A percentile compares a stretch with the other conserved stretches of the same genome.
These are phyloP conservation scores for Akanthomyces muscarius DNA, from an alignment of 2,329 filamentous ascomycete species.

Conservation along the genomic window DNA sequence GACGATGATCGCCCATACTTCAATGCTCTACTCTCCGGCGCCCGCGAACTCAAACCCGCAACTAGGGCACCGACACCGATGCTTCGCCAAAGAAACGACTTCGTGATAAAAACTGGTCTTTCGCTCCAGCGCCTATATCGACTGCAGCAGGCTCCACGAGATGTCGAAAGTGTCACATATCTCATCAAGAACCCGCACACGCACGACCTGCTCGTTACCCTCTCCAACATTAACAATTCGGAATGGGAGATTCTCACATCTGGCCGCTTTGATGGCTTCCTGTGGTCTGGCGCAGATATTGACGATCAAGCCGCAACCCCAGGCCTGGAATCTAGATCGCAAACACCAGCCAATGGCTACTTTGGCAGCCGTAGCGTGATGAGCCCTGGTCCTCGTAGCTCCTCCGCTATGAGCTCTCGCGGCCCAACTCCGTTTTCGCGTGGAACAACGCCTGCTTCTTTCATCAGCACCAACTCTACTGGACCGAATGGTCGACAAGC, in stretches of 20 bases:
- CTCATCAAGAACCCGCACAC: constrained; percentile 77
- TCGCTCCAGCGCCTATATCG: constrained; percentile 85
- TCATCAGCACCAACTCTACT: constrained; percentile 51
- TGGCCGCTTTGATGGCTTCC: constrained; percentile 90
- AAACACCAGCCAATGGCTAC: constrained; percentile 50
- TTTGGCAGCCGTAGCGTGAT: constrained; percentile 34
- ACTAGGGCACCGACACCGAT: constrained; percentile 65
- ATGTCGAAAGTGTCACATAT: constrained; percentile 82
- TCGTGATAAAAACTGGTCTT: constrained; percentile 69
- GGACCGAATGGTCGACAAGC: constrained; percentile 45
- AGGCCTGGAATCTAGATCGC: constrained; percentile 49
- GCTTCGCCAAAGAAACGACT: constrained; percentile 63
- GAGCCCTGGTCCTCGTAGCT: constrained; percentile 39
- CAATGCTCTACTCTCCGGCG: constrained; percentile 68
- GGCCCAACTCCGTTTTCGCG: constrained; percentile 51
- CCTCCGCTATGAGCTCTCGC: constrained; percentile 41
- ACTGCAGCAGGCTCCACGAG: constrained; percentile 66
- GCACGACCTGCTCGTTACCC: constrained; percentile 81
- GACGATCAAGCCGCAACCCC: constrained; percentile 38
- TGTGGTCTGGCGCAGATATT: constrained; percentile 85
- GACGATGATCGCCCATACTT: constrained; percentile 74
- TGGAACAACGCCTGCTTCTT: constrained; percentile 54
- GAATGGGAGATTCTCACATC: constrained; percentile 97
- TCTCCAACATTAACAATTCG: constrained; percentile 82
- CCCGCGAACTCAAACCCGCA: constrained; percentile 52